Conservation (phyloP, 306 rosid genomes). For the Pterocarpus macrocarpus region DNA sequence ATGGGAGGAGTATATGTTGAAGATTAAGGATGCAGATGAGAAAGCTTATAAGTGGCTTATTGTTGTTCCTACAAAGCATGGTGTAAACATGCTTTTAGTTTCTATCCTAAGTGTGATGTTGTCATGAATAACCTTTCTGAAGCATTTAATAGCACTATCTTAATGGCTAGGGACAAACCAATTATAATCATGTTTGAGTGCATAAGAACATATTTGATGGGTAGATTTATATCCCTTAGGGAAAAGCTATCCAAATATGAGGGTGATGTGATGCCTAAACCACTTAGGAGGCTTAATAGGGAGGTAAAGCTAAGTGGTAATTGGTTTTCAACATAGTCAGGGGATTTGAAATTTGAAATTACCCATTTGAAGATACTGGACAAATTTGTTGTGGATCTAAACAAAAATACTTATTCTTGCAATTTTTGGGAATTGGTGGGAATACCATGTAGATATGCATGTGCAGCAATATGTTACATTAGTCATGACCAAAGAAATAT, state of each 20-base stretch:
- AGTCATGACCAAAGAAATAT: too few relatives aligned
- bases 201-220: not conserved
- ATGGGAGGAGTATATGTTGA: not conserved
- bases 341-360: not conserved
- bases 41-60: not conserved
- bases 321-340: not conserved
- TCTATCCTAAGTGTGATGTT: not conserved
- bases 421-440: not conserved
- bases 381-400: too few relatives aligned
- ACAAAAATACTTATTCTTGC: not conserved
- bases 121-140: not conserved
- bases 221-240: not conserved
- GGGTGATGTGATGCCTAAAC: not conserved
- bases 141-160: not conserved
- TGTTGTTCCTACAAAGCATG: not conserved
- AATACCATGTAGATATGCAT: not conserved
- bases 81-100: too few relatives aligned
- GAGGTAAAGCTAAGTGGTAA: too few relatives aligned
- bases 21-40: not conserved
- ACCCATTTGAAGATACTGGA: not conserved
- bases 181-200: not conserved
- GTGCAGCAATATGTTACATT: not conserved
- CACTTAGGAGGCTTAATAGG: too few relatives aligned
- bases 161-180: not conserved
- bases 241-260: not conserved